Evolutionary conservation across 2,329 filamentous ascomycete species (phyloP), one percentile per base, ranked within the genome.

Genomic region (Xylariaceae sp.): DNA sequence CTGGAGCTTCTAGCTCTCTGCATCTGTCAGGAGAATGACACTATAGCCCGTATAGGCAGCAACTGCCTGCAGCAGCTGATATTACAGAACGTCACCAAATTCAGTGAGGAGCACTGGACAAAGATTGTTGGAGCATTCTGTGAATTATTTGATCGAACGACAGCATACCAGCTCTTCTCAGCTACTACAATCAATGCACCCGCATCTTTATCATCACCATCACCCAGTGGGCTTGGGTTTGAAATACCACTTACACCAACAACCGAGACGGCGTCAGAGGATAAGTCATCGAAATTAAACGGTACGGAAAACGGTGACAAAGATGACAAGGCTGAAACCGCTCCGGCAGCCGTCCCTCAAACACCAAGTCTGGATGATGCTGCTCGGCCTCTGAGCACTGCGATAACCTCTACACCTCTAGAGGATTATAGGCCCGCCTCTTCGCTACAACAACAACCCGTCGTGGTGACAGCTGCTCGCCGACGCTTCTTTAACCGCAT

Each of bases 11-110:
- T 99, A 9, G 92, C 91, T 3, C 82, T 99, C 9, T 99, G 94
- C 70, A 99, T 99, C 59, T 97, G 93, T 70, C 94, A 99, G 72
- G 94, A 99, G 70, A 99, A 99, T 65, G 94, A 99, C 67, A 99
- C 95, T 0, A 93, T 99, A 61, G 95, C 94, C 2, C 85, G 95
- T 20, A 99, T 99, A 65, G 94, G 94, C 46, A 97, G 93, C 77
- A 99, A 99, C 70, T 99, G 95, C 70, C 75, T 99, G 47, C 94
- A 99, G 70, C 93, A 97, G 70, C 77, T 99, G 37, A 97, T 99
- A 54, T 73, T 99, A 36, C 93, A 97, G 70, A 99, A 99, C 63
- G 94, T 99, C 8, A 86, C 84, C 57, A 97, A 97, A 70, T 97
- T 99, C 73, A 85, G 82, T 18, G 79, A 85, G 1, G 84, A 88